Base-by-base conservation (phyloP, 257 asterid genomes). In the Rhazya stricta region DNA sequence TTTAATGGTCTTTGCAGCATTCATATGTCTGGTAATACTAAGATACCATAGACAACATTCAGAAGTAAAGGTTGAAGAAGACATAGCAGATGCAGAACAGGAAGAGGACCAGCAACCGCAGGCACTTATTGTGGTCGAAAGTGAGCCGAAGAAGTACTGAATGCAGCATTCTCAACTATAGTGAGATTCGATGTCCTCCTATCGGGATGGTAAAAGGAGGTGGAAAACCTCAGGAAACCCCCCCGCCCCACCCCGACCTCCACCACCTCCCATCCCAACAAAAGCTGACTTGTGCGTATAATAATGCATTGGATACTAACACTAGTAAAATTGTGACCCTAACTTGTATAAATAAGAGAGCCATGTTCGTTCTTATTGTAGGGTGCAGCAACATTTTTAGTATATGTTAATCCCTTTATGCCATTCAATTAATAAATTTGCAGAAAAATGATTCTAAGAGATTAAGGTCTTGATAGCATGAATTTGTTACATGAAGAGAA, bases 11-110 rank as follows among this genome's bases (percentile, higher is more conserved):
- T 79, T 78, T 88, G 93, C 96, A 95, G 99, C 88, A 75, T 92
- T 95, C 79, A 69, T 95, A 83, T 86, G 90, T 69, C 83, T 92
- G 30, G 99, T 92, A 79, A 78, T 92, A 80, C 77, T 91, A n/a
- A 88, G 92, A 85, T 92, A 88, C 73, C 83, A 81, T 61, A 82
- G 87, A 81, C 96, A 95, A 72, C 77, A 80, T 16, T 50, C 78
- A n/a, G 88, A 76, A 78, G 82, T 57, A 71, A 76, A 29, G 16
- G 74, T 65, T 21, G 92, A 75, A 21, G 91, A 79, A n/a, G 87
- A 74, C 23, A 72, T 23, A 16, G 76, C 5, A 13, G 79, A 27
- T 46, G 80, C 23, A n/a, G 75, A 61, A 46, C 46, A 27, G 21
- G 72, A 30, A 48, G 77, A 56, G 41, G 37, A 79, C 82, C 80